Evolutionary conservation across 2,329 filamentous ascomycete genomes (phyloP).

Genomic region (Phialophora chinensis): DNA sequence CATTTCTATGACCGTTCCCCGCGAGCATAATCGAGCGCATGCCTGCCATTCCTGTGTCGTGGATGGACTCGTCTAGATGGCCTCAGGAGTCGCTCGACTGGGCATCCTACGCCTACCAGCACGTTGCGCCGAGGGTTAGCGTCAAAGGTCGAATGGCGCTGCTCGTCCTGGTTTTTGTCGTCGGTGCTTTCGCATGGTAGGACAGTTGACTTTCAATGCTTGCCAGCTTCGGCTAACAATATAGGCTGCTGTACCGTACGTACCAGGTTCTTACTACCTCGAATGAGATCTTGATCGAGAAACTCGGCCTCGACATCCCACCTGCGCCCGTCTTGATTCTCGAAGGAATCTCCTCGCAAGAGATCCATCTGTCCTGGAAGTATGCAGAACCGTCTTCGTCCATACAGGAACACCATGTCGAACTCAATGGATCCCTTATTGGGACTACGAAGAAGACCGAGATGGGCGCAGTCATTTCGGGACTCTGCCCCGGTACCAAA

Average conservation of each 20-base stretch:
- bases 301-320: slow-evolving; percentile 92
- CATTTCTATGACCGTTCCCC: slow-evolving; percentile 3
- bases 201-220: slow-evolving; percentile 26
- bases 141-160: slow-evolving; percentile 58
- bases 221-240: slow-evolving; percentile 9
- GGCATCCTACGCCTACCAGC: slow-evolving; percentile 54
- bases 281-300: slow-evolving; percentile 85
- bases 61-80: slow-evolving; percentile 47
- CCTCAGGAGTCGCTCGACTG: slow-evolving; percentile 55
- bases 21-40: slow-evolving; percentile 31
- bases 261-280: slow-evolving; percentile 90
- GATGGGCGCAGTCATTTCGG: slow-evolving; percentile 88
- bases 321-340: slow-evolving; percentile 87
- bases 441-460: slow-evolving; percentile 82
- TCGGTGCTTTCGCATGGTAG: slow-evolving; percentile 58
- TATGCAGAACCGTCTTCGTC: slow-evolving; percentile 69
- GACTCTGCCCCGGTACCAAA: slow-evolving; percentile 82
- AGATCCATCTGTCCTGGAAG: slow-evolving; percentile 90
- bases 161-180: slow-evolving; percentile 54
- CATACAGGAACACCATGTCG: slow-evolving; percentile 85
- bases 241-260: slow-evolving; percentile 81
- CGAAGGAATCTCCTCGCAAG: slow-evolving; percentile 84
- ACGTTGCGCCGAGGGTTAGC: slow-evolving; percentile 53
- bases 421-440: slow-evolving; percentile 88
- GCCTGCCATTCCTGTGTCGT: slow-evolving; percentile 38